Evolutionary conservation across 805 yeast genomes (phyloP), one percentile per base, ranked within the genome.

Genomic region (Saturnispora kantuleensis): DNA sequence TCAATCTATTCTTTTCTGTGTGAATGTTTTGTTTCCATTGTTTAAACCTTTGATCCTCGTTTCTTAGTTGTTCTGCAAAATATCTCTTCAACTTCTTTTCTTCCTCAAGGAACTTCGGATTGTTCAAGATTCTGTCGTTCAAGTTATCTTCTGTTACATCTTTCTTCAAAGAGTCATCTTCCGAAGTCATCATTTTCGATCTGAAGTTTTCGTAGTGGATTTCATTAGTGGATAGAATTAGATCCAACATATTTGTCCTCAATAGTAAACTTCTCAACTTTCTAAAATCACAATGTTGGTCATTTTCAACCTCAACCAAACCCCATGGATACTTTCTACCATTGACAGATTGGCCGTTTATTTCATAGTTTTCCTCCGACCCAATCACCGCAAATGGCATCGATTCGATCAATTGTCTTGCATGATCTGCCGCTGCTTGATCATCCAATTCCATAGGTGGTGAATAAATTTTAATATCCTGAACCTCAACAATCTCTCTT

Each of bases 1-100:
- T 93, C 62, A 93, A 74, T 64, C 95, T 78, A 66, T 88, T 85
- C 69, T 96, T 84, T 69, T 93, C 97, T 55, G 86, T 87, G 54
- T 88, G 93, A 55, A 93, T 86, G 62, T 93, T 90, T 56, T 88
- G 85, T 69, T 89, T 97, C 98, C 99, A 93, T 71, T 90, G 96
- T 71, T 94, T 85, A 66, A 93, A 93, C 61, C 98, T 77, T 58
- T 87, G 94, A 60, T 93, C 98, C 69, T 93, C 98, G 39, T 84
- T 84, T 69, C 90, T 89, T 49, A 93, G 86, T 70, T 93, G 97
- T 65, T 89, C 97, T 9, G 97, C 90, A 68, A 93, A 93, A 64
- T 84, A 84, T 67, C 84, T 83, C 75, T 93, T 87, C 60, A 93
- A 73, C 31, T 89, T 83, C 63, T 86, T 93, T 66, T 93, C 98